These are phyloP conservation scores for Exophiala sideris DNA, from an alignment of 2,329 filamentous ascomycete species.

Conservation along the genomic window DNA sequence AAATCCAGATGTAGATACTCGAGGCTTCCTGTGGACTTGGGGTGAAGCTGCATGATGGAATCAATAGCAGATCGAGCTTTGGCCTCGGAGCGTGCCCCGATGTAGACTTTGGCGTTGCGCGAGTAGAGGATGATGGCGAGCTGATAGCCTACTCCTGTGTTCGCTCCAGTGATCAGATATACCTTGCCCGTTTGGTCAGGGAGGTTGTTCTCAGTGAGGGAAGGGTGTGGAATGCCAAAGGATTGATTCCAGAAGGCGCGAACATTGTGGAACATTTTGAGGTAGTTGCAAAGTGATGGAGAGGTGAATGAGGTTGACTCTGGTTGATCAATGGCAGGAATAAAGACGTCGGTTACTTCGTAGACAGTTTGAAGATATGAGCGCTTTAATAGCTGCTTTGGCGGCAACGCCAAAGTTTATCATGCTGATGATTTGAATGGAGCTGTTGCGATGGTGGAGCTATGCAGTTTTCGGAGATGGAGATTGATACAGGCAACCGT, in stretches of 20 bases:
- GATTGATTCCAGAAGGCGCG: constrained; percentile 15
- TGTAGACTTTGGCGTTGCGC: constrained; percentile 44
- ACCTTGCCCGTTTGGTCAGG: constrained; percentile 24
- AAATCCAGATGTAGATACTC: constrained; percentile 36
- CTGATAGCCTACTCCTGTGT: constrained; percentile 41
- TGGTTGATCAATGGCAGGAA: too few species aligned
- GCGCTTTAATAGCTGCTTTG: too few species aligned
- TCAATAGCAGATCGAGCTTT: constrained; percentile 41
- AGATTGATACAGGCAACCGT: too few species aligned
- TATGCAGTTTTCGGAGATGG: neutral
- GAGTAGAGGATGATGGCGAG: constrained; percentile 40
- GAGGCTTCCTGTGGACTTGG: constrained; percentile 34
- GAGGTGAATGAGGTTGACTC: neutral
- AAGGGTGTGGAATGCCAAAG: constrained; percentile 10
- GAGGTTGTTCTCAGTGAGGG: constrained; percentile 23
- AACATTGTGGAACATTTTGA: constrained; percentile 10
- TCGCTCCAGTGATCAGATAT: constrained; percentile 39
- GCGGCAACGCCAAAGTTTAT: too few species aligned
- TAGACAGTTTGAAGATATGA: too few species aligned
- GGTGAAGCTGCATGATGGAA: constrained; percentile 35
- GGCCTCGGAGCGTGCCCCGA: constrained; percentile 40
- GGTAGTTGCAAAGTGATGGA: neutral
- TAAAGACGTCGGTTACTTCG: too few species aligned
- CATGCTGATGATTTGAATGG: too few species aligned
- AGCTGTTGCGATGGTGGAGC: too few species aligned